Conservation (phyloP, 2,329 filamentous ascomycete species). For the Pyrenochaeta sp. region DNA sequence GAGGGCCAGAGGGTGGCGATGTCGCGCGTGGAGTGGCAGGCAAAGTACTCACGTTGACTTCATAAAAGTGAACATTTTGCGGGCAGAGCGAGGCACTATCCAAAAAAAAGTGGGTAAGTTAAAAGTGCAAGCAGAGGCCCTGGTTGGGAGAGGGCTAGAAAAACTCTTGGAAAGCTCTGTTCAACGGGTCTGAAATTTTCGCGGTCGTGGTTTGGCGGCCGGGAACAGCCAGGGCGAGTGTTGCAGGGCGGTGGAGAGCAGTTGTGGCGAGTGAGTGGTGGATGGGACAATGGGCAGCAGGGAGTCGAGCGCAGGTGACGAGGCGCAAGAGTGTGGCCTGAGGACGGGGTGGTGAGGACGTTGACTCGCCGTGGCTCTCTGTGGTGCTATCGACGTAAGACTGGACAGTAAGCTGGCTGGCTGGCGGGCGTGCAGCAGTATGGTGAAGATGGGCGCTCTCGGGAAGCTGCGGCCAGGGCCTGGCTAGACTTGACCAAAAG, state of each 20-base stretch:
- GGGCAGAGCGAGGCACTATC: constrained; percentile 38
- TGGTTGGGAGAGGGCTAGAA: constrained; percentile 32
- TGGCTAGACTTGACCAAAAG: constrained; percentile 1
- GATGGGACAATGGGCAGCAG: constrained; percentile 19
- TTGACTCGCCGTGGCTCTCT: constrained; percentile 1
- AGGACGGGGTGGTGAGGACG: constrained; percentile 1
- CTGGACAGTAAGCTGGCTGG: too few relatives aligned
- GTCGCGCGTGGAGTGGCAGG: constrained; percentile 21
- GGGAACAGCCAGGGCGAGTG: too few relatives aligned
- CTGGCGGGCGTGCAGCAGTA: neutral
- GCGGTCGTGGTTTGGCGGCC: constrained; percentile 29
- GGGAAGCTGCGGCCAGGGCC: constrained; percentile 2
- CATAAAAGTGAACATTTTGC: constrained; percentile 87
- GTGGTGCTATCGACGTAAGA: too few relatives aligned
- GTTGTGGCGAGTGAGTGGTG: constrained; percentile 16
- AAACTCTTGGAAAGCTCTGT: constrained; percentile 39
- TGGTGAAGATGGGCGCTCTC: neutral
- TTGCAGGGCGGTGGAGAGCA: constrained; percentile 18
- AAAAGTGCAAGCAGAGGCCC: constrained; percentile 26
- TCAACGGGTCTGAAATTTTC: constrained; percentile 35
- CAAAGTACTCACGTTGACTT: constrained; percentile 77
- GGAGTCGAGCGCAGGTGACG: constrained; percentile 3
- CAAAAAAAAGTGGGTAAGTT: constrained; percentile 36
- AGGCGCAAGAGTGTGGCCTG: neutral
- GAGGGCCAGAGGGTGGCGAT: constrained; percentile 18